Evolutionary conservation across 2,329 filamentous ascomycete species (phyloP).

Genomic region (Fusarium sp.): DNA sequence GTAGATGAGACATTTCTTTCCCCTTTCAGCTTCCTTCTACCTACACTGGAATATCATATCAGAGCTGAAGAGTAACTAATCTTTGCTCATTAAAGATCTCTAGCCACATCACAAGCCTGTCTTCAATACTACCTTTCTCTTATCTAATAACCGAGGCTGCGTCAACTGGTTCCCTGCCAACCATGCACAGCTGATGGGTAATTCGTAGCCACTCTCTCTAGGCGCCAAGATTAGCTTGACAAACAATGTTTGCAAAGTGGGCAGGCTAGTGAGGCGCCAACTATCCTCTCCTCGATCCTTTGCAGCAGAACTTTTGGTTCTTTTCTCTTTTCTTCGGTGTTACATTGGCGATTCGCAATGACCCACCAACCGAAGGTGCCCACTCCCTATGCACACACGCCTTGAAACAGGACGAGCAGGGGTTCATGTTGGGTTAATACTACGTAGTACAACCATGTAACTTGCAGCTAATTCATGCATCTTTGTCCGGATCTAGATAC

Average conservation of each 20-base stretch:
- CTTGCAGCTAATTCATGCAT: neutral
- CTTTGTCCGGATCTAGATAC: conserved; percentile 12
- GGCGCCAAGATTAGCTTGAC: neutral
- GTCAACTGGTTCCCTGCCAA: neutral
- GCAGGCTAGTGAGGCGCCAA: neutral
- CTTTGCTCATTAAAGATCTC: neutral
- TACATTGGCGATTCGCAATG: neutral
- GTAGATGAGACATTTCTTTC: neutral
- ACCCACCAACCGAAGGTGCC: conserved; percentile 2
- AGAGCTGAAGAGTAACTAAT: conserved; percentile 4
- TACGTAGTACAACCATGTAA: neutral
- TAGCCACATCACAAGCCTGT: neutral
- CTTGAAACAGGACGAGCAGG: neutral
- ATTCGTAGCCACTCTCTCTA: neutral
- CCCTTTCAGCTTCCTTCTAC: neutral
- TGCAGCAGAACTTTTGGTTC: conserved; percentile 16
- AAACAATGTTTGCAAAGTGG: neutral
- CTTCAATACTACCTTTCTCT: neutral
- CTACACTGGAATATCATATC: neutral
- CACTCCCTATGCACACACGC: neutral
- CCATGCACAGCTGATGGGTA: neutral
- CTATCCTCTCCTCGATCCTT: neutral
- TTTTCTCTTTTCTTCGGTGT: neutral
- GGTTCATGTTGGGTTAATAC: neutral
- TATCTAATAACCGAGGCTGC: neutral